A percentile compares a stretch with the other conserved stretches of the same genome.
Conservation (phyloP, 176 grass and related monocot genomes). For the Pharus latifolius region DNA sequence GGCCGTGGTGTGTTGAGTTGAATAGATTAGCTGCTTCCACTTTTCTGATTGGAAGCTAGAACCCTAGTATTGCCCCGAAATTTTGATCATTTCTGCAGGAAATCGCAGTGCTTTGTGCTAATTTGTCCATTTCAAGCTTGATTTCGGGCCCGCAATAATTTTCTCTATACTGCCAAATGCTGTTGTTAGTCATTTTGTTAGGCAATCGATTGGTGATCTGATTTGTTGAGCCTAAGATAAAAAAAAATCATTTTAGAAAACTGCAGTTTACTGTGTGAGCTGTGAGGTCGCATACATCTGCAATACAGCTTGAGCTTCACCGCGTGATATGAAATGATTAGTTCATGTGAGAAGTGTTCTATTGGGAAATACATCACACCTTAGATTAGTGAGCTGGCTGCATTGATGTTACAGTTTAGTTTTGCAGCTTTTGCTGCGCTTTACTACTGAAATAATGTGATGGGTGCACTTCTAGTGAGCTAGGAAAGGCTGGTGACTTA, state of each 20-base stretch:
- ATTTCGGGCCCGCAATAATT: not conserved
- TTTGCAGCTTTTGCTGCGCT: too few relatives aligned
- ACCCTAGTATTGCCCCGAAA: not conserved
- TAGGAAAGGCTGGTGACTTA: not conserved
- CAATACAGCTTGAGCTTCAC: too few relatives aligned
- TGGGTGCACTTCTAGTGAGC: not conserved
- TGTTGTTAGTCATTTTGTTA: not conserved
- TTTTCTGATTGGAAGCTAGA: not conserved
- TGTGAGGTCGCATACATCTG: too few relatives aligned
- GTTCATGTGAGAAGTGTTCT: too few relatives aligned
- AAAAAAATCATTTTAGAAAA: not conserved
- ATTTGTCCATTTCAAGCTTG: slow-evolving; percentile 10
- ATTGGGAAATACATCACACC: too few relatives aligned
- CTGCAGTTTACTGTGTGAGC: not conserved
- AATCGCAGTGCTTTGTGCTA: not conserved
- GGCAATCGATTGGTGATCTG: not conserved
- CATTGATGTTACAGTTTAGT: not conserved
- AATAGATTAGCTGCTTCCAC: not conserved
- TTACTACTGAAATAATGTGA: too few relatives aligned
- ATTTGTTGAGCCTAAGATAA: not conserved
- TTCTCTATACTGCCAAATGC: not conserved
- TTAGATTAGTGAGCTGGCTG: not conserved
- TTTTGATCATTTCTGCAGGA: not conserved
- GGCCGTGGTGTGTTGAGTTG: not conserved
- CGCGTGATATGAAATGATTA: not conserved